Evolutionary conservation across 2,329 filamentous ascomycete genomes (phyloP), one percentile per base, ranked within the genome.

Genomic region (Fusarium haematococcum): DNA sequence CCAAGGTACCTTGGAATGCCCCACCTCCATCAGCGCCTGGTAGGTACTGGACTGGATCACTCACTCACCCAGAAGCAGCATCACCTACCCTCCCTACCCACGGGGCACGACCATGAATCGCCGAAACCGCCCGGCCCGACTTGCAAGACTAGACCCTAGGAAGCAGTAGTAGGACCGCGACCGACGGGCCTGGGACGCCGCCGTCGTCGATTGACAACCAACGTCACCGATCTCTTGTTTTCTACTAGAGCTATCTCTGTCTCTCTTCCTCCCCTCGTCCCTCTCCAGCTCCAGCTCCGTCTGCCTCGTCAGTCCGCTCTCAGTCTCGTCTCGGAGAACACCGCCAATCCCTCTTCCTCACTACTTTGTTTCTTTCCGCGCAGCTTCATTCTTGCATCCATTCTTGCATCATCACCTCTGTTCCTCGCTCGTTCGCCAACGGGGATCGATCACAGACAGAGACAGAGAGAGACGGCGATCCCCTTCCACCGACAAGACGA

Each of bases 101-200:
- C 50, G 50, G 45, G 50, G 50, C 60, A 72, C 67, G 69, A 78
- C 71, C 71, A 77, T 67, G 78, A 79, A 64, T 72, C 70, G 68
- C 76, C 79, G 70, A 78, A 71, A 73, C 74, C 75, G 68, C 78
- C 79, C 65, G 77, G 73, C 66, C 73, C 73, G 68, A 77, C 72
- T 67, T 54, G 27, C 65, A 16, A 48, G 43, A 66, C 43, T 50
- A 73, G 65, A 69, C 62, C 61, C 54, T 54, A 48, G 27, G 20
- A 65, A 64, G 45, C 35, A n/a, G 30, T 58, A 43, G 52, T 54
- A 41, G 56, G 41, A 52, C 63, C 59, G 63, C 41, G 35, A 63
- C 65, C 41, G 35, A 63, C 65, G 68, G 70, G 67, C 61, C 69
- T 77, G 50, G 50, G 50, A 54, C 57, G 77, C 79, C 66, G 80